Base-by-base conservation (phyloP, 1,284 basidiomycete genomes). In the Crucibulum cyathiforme region DNA sequence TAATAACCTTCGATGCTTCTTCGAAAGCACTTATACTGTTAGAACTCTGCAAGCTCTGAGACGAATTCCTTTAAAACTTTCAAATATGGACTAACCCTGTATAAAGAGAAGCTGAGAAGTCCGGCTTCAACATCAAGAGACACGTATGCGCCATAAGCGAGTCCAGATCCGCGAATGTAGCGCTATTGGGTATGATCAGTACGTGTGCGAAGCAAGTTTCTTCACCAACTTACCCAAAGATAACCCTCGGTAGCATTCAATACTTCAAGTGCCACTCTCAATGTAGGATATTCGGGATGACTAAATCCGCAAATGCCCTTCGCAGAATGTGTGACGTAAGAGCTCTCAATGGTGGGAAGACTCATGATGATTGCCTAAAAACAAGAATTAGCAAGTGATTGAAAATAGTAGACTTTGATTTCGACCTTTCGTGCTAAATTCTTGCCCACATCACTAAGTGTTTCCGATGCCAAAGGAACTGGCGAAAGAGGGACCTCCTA, bases 161-260 rank as follows among this genome's bases (percentile, higher is more conserved):
- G 79, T 13, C 96, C 96, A 55, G 93, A 90, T 3, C 96, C 96
- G 58, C 96, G 90, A 63, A 98, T 95, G 60, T 90, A 91, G 13
- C 88, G 84, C 90, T 90, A 76, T 74, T 56, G 54, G 65, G 39
- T 43, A 45, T 47, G 36, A 39, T 24, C 24, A 24, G 24, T 24
- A 24, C 24, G 24, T 24, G 24, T 24, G 24, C 24, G 24, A 24
- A 24, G 24, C 24, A 24, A 24, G 4, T 24, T 24, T 24, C 24
- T 24, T 24, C 24, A 24, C 66, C 41, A 52, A 67, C 78, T 63
- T 78, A 92, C 92, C 97, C 98, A 99, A 58, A 99, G 86, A 75
- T 92, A 98, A 64, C 93, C 93, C 79, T 99, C 98, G 53, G 96
- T 90, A 2, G 95, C 97, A 67, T 98, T 98, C 52, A 99, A 80